These are phyloP conservation scores for Tinospora cordifolia DNA, from an alignment of 164 flowering plant genomes.

Conservation along the genomic window DNA sequence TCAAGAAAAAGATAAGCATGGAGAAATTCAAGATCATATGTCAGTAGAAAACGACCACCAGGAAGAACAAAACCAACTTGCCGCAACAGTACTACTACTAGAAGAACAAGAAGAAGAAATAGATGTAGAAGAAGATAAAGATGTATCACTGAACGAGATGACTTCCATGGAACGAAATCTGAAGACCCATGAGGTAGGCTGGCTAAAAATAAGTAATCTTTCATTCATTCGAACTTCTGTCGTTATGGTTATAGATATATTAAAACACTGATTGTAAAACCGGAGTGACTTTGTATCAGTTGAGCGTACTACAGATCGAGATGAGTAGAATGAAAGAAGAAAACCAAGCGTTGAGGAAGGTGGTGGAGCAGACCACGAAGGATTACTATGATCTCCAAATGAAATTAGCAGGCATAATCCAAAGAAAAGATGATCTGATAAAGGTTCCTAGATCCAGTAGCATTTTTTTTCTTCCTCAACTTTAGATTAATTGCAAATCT, in stretches of 20 bases:
- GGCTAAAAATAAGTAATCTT: background rate
- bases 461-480: background rate
- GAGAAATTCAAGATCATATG: background rate
- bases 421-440: constrained; percentile 22
- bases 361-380: constrained; percentile 58
- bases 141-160: constrained; percentile 7
- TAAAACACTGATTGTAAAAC: background rate
- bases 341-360: constrained; percentile 44
- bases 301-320: constrained; percentile 40
- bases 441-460: constrained; percentile 22
- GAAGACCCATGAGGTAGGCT: constrained; percentile 31
- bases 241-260: too few relatives aligned
- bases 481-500: background rate
- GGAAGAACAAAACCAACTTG: background rate
- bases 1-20: constrained; percentile 11
- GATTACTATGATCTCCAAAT: constrained; percentile 55
- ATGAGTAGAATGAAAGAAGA: constrained; percentile 65
- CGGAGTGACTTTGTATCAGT: constrained; percentile 18
- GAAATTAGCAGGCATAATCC: constrained; percentile 33
- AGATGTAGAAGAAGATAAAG: constrained; percentile 12
- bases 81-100: background rate
- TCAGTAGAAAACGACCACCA: constrained; percentile 8
- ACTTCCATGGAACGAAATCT: constrained; percentile 18
- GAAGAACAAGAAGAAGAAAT: constrained; percentile 12
- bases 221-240: background rate